Conservation (phyloP, 2,329 filamentous ascomycete species). For the Aspergillus persii region DNA sequence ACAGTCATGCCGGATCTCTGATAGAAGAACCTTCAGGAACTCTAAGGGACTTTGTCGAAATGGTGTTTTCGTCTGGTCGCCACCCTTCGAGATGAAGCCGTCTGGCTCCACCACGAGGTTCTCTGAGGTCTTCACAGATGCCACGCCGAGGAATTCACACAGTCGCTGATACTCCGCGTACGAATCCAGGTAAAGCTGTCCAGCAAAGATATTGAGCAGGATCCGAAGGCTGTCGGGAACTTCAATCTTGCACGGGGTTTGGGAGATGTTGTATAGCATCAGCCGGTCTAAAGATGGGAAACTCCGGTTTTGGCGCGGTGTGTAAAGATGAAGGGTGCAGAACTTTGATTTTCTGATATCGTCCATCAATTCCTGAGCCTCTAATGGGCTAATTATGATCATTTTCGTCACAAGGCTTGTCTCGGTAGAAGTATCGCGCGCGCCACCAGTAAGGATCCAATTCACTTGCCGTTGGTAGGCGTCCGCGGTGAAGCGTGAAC, state of each 20-base stretch:
- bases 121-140: constrained; percentile 13
- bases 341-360: not conserved
- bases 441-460: constrained; percentile 49
- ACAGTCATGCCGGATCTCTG: constrained; percentile 35
- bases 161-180: constrained; percentile 53
- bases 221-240: constrained; percentile 31
- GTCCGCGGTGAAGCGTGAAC: constrained; percentile 34
- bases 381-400: constrained; percentile 61
- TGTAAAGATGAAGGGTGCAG: constrained; percentile 50
- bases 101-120: constrained; percentile 28
- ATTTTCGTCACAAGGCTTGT: constrained; percentile 24
- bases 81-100: constrained; percentile 20
- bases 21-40: constrained; percentile 41
- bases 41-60: constrained; percentile 42
- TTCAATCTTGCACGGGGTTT: constrained; percentile 11
- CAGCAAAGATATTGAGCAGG: constrained; percentile 65
- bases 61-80: constrained; percentile 17
- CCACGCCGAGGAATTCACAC: constrained; percentile 20
- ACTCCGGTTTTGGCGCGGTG: constrained; percentile 44
- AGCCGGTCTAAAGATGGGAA: constrained; percentile 47
- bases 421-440: not conserved
- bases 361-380: constrained; percentile 44
- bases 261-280: constrained; percentile 43
- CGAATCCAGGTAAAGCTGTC: constrained; percentile 61
- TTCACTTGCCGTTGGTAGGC: constrained; percentile 54